A percentile compares a stretch with the other conserved stretches of the same genome.
phyloP scores from a whole-genome alignment of 805 yeast genomes.

The Torulaspora indica region DNA sequence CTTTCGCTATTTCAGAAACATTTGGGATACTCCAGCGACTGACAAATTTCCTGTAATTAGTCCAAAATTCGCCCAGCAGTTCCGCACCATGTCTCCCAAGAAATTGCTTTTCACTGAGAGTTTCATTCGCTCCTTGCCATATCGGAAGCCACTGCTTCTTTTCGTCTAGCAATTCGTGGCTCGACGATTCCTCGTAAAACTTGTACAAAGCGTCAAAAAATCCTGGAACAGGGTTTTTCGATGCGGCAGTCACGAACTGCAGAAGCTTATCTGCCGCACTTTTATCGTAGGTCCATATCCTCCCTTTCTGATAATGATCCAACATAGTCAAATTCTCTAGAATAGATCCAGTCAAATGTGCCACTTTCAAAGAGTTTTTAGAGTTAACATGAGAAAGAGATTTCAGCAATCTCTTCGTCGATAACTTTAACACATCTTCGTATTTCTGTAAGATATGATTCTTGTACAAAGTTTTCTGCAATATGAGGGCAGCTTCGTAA shows the following conservation, averaged over 20 bases:
- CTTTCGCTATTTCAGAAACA: constrained; percentile 1
- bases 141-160: constrained; percentile 27
- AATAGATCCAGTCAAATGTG: constrained; percentile 45
- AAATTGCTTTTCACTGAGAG: constrained; percentile 30
- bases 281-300: constrained; percentile 54
- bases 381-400: constrained; percentile 33
- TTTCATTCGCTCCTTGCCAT: constrained; percentile 28
- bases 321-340: constrained; percentile 45
- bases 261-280: constrained; percentile 42
- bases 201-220: constrained; percentile 40
- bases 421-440: constrained; percentile 33
- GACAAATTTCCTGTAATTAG: constrained; percentile 24
- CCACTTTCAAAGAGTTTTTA: constrained; percentile 41
- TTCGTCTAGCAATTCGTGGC: constrained; percentile 20
- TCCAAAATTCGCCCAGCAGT: constrained; percentile 34
- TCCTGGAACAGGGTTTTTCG: constrained; percentile 47
- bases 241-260: constrained; percentile 49
- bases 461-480: constrained; percentile 35
- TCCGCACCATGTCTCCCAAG: constrained; percentile 33
- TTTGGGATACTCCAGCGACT: constrained; percentile 2
- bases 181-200: constrained; percentile 19
- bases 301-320: constrained; percentile 42
- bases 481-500: constrained; percentile 40
- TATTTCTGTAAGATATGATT: constrained; percentile 17
- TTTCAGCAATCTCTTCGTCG: constrained; percentile 35